Conservation (phyloP, 352 stramenopile genomes). For the Blastocystis hominis region DNA sequence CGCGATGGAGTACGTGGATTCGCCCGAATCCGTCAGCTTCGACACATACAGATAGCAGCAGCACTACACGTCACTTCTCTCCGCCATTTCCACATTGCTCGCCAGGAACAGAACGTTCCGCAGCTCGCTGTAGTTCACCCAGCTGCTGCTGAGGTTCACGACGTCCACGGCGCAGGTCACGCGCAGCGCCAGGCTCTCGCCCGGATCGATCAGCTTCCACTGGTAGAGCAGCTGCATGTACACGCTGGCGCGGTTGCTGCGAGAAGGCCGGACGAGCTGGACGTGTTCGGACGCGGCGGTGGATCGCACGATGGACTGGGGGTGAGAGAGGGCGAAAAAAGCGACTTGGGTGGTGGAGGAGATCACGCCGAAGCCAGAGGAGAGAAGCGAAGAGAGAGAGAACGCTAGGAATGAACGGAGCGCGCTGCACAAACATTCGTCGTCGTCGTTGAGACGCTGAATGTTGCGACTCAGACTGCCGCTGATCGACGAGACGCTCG, state of each 20-base stretch:
- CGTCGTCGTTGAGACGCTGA: background rate
- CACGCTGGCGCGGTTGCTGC: background rate
- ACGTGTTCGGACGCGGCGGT: background rate
- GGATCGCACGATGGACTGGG: background rate
- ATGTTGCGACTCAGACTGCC: constrained; percentile 13
- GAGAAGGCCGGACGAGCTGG: background rate
- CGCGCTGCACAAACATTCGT: background rate
- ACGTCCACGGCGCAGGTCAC: background rate
- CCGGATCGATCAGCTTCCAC: constrained; percentile 44
- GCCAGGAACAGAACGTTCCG: constrained; percentile 15
- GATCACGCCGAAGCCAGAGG: constrained; percentile 1
- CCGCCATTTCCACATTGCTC: background rate
- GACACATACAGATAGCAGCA: constrained; percentile 45
- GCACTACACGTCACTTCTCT: background rate
- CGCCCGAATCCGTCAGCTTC: background rate
- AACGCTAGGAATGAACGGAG: background rate
- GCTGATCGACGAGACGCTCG: background rate
- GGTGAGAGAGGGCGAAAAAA: background rate
- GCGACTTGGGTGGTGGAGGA: constrained; percentile 15
- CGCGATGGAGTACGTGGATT: background rate
- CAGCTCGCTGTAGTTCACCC: background rate
- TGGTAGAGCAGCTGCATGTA: constrained; percentile 32
- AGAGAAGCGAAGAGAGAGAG: background rate
- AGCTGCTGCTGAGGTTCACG: constrained; percentile 26
- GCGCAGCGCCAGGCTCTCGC: background rate